A percentile compares a stretch with the other conserved stretches of the same genome.
phyloP scores from a whole-genome alignment of 306 rosid species.

The Sechiopsis laciniata region DNA sequence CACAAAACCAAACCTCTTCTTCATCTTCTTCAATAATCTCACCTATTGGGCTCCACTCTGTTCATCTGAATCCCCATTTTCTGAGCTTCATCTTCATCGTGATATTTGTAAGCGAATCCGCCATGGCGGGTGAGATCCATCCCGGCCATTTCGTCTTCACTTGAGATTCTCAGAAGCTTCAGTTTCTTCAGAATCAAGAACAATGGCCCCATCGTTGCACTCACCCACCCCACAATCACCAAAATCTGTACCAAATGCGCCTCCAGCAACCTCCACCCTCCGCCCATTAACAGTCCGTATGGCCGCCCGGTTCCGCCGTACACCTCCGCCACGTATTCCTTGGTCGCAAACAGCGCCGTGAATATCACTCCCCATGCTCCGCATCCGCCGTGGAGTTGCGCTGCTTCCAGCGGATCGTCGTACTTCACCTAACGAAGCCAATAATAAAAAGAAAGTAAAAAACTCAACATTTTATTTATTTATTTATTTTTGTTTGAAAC shows the following conservation, averaged over 20 bases:
- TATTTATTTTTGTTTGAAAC: too few species aligned
- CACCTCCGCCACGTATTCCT: conserved; percentile 60
- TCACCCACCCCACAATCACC: conserved; percentile 74
- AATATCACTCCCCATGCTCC: conserved; percentile 94
- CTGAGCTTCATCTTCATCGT: conserved; percentile 35
- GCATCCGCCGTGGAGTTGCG: conserved; percentile 90
- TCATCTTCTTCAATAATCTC: not conserved
- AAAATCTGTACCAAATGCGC: conserved; percentile 70
- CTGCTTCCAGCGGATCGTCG: conserved; percentile 85
- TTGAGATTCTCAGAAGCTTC: conserved; percentile 56
- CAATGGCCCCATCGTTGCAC: conserved; percentile 85
- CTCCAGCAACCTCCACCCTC: conserved; percentile 53
- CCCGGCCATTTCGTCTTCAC: conserved; percentile 77
- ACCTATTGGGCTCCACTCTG: conserved; percentile 35
- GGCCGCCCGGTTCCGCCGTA: conserved; percentile 39
- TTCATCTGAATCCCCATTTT: conserved; percentile 35
- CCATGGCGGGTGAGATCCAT: conserved; percentile 97
- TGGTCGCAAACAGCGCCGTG: conserved; percentile 67
- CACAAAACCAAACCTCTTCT: not conserved
- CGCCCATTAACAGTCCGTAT: conserved; percentile 70
- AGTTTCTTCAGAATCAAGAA: conserved; percentile 53
- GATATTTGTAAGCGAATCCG: conserved; percentile 70
- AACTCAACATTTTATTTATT: too few species aligned
- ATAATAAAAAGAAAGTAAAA: too few species aligned
- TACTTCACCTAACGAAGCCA: too few species aligned